A percentile compares a stretch with the other conserved stretches of the same genome.
These are phyloP conservation scores for Trichoderma orchidacearum DNA, from an alignment of 495 filamentous ascomycete species.

Conservation along the genomic window DNA sequence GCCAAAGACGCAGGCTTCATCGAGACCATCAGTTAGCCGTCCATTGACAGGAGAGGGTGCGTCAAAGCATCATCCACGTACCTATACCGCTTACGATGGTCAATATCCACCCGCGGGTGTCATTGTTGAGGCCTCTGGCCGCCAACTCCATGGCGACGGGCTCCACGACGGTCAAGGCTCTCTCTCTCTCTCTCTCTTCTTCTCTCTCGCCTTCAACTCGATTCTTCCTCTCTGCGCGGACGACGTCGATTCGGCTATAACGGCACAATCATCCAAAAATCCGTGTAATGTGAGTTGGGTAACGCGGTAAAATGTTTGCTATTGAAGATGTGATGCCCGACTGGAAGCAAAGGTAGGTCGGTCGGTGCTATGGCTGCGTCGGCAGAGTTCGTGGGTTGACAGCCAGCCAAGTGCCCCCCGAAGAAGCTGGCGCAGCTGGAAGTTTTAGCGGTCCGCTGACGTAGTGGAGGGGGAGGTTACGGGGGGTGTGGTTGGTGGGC, in stretches of 20 bases:
- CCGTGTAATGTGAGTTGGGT: not conserved
- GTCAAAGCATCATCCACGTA: constrained; percentile 13
- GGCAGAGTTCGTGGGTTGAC: too few relatives aligned
- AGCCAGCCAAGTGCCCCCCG: too few relatives aligned
- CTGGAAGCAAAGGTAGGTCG: too few relatives aligned
- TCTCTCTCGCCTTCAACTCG: too few relatives aligned
- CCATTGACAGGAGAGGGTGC: not conserved
- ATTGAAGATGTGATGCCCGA: too few relatives aligned
- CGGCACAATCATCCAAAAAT: not conserved
- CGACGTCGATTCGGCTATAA: not conserved
- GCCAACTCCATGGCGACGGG: constrained; percentile 16
- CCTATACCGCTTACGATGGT: constrained; percentile 69
- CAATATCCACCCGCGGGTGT: constrained; percentile 91
- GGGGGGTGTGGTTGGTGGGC: too few relatives aligned
- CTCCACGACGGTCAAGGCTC: not conserved
- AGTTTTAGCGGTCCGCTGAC: not conserved
- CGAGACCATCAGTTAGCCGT: not conserved
- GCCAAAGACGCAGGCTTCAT: constrained; percentile 63
- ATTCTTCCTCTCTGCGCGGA: not conserved
- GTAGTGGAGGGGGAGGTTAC: constrained; percentile 1
- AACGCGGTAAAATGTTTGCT: too few relatives aligned
- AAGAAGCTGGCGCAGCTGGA: not conserved
- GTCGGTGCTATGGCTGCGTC: too few relatives aligned
- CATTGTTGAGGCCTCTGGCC: constrained; percentile 46
- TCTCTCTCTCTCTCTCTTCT: not conserved